Base-by-base conservation (phyloP, 192 early-diverging fungal genomes). In the Phycomyces nitens region DNA sequence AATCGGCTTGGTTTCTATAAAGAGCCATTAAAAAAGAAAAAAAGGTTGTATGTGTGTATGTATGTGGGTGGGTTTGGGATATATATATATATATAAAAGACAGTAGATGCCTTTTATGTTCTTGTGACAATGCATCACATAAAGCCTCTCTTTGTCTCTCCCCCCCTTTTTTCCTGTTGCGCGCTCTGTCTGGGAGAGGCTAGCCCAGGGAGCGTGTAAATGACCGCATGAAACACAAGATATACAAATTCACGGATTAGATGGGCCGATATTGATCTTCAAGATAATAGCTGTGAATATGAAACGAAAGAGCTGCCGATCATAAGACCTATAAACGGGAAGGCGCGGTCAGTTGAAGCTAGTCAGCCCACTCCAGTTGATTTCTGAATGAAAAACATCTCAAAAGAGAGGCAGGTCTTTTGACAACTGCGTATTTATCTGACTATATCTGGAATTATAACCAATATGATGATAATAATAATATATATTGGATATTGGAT, bases 381-480 rank as follows among this genome's bases (percentile, higher is more conserved):
- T 18, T 47, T 47, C 18, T 47, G 44, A 47, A 47, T 47, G 44
- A 47, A 47, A 47, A n/a, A 47, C 29, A 11, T 47, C 44, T 47
- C 12, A 47, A 47, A 47, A n/a, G 18, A 47, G 44, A 47, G 44
- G 44, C 44, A 47, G 44, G 44, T 47, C 44, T 47, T 47, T 47
- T 47, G 44, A 47, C 44, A 47, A 47, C 44, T 47, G 44, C 44
- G 44, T 47, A 47, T 47, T 47, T 47, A 47, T 47, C 44, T 47
- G 44, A 47, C 44, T 18, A 47, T 47, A 47, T 47, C 44, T 47
- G 44, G 44, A 47, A 47, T 34, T 34, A 7, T 2, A 34, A 2
- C 2, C 7, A 34, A 34, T 7, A 34, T 34, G 2, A 34, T 34
- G 2, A 34, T 34, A 34, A 34, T 34, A 34, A 5, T 34, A 5